Conservation (phyloP, 768 basidiomycete species). For the Termitomyces sp. region DNA sequence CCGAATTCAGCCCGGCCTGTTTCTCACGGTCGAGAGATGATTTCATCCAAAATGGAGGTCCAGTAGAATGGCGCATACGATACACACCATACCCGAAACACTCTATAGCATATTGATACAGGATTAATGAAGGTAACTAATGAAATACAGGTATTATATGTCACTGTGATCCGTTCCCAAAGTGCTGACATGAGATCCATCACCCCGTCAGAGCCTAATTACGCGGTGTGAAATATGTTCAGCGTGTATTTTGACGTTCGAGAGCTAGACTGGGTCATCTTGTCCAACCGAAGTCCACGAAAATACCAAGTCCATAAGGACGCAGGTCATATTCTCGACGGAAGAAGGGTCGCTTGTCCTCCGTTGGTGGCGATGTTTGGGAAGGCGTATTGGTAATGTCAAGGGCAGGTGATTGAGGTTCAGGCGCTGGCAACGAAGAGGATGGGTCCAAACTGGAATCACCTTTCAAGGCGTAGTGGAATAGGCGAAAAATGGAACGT, state of each 20-base stretch:
- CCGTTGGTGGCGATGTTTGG: conserved; percentile 6
- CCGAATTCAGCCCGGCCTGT: conserved; percentile 14
- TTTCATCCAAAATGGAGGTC: neutral
- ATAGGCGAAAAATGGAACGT: conserved; percentile 14
- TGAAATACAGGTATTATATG: conserved; percentile 16
- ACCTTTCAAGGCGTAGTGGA: conserved; percentile 9
- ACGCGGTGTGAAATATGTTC: neutral
- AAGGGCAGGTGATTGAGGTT: conserved; percentile 4
- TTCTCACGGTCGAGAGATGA: conserved; percentile 16
- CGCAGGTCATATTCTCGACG: conserved; percentile 67
- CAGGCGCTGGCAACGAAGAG: conserved; percentile 1
- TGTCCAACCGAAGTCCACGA: conserved; percentile 75
- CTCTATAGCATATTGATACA: conserved; percentile 10
- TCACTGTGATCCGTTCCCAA: conserved; percentile 11
- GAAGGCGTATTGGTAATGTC: conserved; percentile 11
- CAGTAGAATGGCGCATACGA: neutral
- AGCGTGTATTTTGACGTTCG: neutral
- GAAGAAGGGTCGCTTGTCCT: conserved; percentile 21
- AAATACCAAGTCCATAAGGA: conserved; percentile 63
- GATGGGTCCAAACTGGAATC: neutral
- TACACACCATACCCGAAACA: neutral
- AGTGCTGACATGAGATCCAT: conserved; percentile 2
- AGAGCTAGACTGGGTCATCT: conserved; percentile 10
- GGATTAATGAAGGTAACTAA: conserved; percentile 11
- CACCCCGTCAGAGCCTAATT: neutral